phyloP scores from a whole-genome alignment of 2,329 filamentous ascomycete species.

The Clarireedia monteithiana region DNA sequence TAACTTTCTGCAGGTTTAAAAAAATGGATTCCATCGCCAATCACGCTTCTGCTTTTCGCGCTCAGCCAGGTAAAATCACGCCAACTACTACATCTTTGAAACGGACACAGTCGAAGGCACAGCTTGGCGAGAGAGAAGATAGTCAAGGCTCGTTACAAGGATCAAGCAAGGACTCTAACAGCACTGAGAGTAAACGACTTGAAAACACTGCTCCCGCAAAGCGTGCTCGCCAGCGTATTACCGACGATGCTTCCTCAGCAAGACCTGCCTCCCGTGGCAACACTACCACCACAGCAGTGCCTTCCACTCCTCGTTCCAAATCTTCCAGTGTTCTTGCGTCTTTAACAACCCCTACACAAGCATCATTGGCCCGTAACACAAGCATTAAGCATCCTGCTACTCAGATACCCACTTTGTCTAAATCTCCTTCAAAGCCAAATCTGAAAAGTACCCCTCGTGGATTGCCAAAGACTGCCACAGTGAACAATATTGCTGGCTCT shows the following conservation, averaged over 20 bases:
- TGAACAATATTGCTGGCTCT: slow-evolving; percentile 34
- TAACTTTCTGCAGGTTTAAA: slow-evolving; percentile 49
- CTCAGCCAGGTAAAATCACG: slow-evolving; percentile 45
- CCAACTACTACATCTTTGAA: slow-evolving; percentile 40
- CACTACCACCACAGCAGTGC: slow-evolving; percentile 29
- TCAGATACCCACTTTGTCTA: slow-evolving; percentile 39
- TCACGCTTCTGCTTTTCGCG: slow-evolving; percentile 72
- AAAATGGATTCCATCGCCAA: slow-evolving; percentile 96
- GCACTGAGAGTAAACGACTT: slow-evolving; percentile 15
- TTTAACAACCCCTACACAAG: slow-evolving; percentile 71
- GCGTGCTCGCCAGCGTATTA: slow-evolving; percentile 58
- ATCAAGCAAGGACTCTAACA: not conserved
- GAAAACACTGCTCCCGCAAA: slow-evolving; percentile 47
- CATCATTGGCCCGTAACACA: slow-evolving; percentile 56
- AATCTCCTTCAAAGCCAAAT: slow-evolving; percentile 45
- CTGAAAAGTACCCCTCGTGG: slow-evolving; percentile 36
- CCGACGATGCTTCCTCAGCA: slow-evolving; percentile 61
- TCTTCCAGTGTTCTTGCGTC: slow-evolving; percentile 40
- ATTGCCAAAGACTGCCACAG: slow-evolving; percentile 46
- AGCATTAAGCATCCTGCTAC: slow-evolving; percentile 47
- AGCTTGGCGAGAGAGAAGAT: slow-evolving; percentile 48
- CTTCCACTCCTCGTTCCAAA: slow-evolving; percentile 37
- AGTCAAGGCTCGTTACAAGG: slow-evolving; percentile 4
- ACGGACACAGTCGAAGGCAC: slow-evolving; percentile 51
- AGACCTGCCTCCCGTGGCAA: slow-evolving; percentile 50